A percentile compares a stretch with the other conserved stretches of the same genome.
These are phyloP conservation scores for Halenospora varia DNA, from an alignment of 495 filamentous ascomycete species.

Conservation along the genomic window DNA sequence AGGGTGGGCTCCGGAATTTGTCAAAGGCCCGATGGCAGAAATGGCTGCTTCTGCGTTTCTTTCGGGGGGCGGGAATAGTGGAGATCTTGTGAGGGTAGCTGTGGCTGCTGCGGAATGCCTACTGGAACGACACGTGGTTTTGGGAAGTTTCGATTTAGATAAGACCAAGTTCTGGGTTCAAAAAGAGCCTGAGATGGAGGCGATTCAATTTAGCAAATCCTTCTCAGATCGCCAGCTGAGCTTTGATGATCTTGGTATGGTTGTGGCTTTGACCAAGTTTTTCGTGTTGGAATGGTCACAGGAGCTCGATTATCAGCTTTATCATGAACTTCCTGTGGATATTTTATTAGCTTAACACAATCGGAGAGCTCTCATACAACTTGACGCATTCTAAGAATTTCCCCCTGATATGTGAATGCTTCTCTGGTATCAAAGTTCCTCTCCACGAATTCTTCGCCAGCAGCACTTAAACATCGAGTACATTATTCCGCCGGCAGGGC, in stretches of 20 bases:
- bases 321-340: slow-evolving; percentile 32
- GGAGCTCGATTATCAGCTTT: slow-evolving; percentile 37
- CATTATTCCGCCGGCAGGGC: too few relatives aligned
- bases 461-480: too few relatives aligned
- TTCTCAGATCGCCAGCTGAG: too few relatives aligned
- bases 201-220: too few relatives aligned
- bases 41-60: slow-evolving; percentile 28
- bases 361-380: too few relatives aligned
- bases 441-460: too few relatives aligned
- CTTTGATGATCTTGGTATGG: too few relatives aligned
- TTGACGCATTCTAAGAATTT: too few relatives aligned
- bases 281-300: slow-evolving; percentile 37
- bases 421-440: too few relatives aligned
- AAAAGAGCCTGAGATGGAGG: background rate
- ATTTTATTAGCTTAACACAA: slow-evolving; percentile 28
- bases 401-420: too few relatives aligned
- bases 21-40: slow-evolving; percentile 26
- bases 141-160: slow-evolving; percentile 15
- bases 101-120: slow-evolving; percentile 15
- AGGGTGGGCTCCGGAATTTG: slow-evolving; percentile 29
- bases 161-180: slow-evolving; percentile 20
- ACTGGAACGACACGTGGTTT: slow-evolving; percentile 4
- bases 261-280: slow-evolving; percentile 31
- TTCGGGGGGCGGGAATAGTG: slow-evolving; percentile 29
- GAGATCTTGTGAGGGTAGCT: slow-evolving; percentile 31